phyloP scores from a whole-genome alignment of 169 alveolate genomes.

The Cryptosporidium viatorum region DNA sequence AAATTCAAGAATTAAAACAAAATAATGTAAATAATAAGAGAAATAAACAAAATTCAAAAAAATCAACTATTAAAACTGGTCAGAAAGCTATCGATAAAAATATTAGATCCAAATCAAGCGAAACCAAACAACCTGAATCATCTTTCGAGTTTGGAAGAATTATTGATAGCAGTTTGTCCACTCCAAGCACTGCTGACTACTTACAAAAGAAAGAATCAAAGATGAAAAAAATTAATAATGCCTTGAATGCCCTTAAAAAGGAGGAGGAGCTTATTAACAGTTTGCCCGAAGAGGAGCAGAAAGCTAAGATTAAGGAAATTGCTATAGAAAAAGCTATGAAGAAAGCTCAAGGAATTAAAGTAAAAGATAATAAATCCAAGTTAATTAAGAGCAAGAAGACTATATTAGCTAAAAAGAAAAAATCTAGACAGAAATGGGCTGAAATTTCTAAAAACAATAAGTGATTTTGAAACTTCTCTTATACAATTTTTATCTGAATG shows the following conservation, averaged over 20 bases:
- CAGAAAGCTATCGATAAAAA: neutral
- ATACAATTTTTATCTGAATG: neutral
- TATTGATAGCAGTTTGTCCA: neutral
- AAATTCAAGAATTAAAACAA: constrained; percentile 43
- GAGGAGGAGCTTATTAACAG: constrained; percentile 24
- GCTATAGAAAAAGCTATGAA: constrained; percentile 63
- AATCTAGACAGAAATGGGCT: constrained; percentile 60
- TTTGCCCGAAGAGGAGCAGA: constrained; percentile 31
- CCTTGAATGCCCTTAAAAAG: constrained; percentile 3
- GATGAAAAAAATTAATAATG: constrained; percentile 33
- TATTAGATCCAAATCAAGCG: neutral
- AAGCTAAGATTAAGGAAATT: constrained; percentile 17
- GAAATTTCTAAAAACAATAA: constrained; percentile 29
- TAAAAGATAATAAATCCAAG: constrained; percentile 30
- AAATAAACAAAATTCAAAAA: constrained; percentile 1
- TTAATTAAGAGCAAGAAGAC: constrained; percentile 30
- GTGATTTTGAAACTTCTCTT: neutral
- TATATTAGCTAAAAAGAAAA: constrained; percentile 42
- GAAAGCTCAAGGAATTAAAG: constrained; percentile 58
- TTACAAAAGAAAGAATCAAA: constrained; percentile 44
- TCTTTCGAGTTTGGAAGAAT: constrained; percentile 37
- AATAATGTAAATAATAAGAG: neutral
- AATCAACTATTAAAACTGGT: neutral
- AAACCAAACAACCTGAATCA: neutral
- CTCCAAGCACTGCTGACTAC: neutral